A percentile compares a stretch with the other conserved stretches of the same genome.
These are phyloP conservation scores for Saccharomyces kudriavzevii DNA, from an alignment of 805 yeast genomes.

Conservation along the genomic window DNA sequence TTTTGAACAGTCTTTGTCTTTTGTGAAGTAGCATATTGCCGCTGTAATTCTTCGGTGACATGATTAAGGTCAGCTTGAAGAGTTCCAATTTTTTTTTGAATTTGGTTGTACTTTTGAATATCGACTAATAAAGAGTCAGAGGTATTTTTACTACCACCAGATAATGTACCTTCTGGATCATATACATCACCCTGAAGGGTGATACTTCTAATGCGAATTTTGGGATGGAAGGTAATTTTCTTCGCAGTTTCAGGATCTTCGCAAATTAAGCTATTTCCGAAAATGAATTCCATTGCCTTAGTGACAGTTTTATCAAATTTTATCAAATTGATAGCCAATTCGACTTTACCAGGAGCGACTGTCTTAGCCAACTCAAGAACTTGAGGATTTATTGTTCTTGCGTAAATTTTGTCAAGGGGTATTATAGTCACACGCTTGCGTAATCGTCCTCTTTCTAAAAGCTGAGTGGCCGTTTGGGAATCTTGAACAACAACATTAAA, in stretches of 20 bases:
- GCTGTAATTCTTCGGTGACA: slow-evolving; percentile 35
- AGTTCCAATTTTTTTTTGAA: slow-evolving; percentile 33
- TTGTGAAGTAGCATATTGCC: slow-evolving; percentile 37
- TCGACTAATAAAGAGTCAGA: slow-evolving; percentile 51
- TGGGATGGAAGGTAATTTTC: slow-evolving; percentile 77
- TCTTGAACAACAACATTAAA: slow-evolving; percentile 88
- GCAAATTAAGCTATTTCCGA: slow-evolving; percentile 86
- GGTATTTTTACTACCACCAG: slow-evolving; percentile 82
- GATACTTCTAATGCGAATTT: slow-evolving; percentile 70
- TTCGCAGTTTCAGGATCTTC: slow-evolving; percentile 83
- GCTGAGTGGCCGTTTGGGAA: slow-evolving; percentile 73
- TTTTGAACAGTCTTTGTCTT: slow-evolving; percentile 51
- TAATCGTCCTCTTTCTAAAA: slow-evolving; percentile 70
- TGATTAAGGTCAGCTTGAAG: slow-evolving; percentile 38
- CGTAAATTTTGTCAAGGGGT: slow-evolving; percentile 78
- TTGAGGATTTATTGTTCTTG: slow-evolving; percentile 46
- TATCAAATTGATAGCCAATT: slow-evolving; percentile 76
- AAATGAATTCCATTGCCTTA: slow-evolving; percentile 84
- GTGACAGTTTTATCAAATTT: slow-evolving; percentile 62
- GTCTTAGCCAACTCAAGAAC: slow-evolving; percentile 58
- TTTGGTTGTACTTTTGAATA: slow-evolving; percentile 55
- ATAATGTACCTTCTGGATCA: slow-evolving; percentile 91
- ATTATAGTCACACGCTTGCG: slow-evolving; percentile 81
- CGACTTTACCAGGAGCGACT: slow-evolving; percentile 78
- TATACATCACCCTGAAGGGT: slow-evolving; percentile 90